Evolutionary conservation across 2,329 filamentous ascomycete genomes (phyloP).

Genomic region (Ophiostoma ulmi): DNA sequence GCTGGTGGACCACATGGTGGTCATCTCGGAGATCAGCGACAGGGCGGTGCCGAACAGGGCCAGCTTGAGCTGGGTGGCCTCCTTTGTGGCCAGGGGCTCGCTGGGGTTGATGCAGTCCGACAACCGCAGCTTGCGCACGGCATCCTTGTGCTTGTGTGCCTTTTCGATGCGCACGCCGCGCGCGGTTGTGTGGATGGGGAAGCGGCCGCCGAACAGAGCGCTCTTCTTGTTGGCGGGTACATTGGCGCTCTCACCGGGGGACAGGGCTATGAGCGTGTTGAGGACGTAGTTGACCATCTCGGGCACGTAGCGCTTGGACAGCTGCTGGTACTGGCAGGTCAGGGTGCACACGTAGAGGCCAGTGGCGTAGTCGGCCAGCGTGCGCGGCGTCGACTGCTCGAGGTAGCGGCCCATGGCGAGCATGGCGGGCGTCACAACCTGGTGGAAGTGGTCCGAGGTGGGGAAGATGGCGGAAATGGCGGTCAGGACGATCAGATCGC

Average conservation of each 20-base stretch:
- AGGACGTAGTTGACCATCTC: constrained; percentile 78
- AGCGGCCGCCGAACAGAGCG: constrained; percentile 11
- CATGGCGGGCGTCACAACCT: constrained; percentile 85
- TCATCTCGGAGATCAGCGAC: constrained; percentile 58
- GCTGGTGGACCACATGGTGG: constrained; percentile 59
- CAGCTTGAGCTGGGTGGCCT: constrained; percentile 43
- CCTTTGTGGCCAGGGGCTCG: constrained; percentile 32
- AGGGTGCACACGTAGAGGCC: constrained; percentile 78
- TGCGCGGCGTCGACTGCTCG: constrained; percentile 65
- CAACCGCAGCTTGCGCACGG: constrained; percentile 23
- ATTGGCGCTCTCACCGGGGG: constrained; percentile 40
- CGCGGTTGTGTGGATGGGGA: constrained; percentile 21
- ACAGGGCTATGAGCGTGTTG: constrained; percentile 65
- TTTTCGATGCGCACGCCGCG: constrained; percentile 50
- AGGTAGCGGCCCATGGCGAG: constrained; percentile 80
- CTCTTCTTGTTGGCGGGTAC: neutral
- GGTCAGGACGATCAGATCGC: constrained; percentile 77
- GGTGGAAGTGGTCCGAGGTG: constrained; percentile 95
- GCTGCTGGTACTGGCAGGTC: constrained; percentile 72
- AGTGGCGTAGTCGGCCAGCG: constrained; percentile 60
- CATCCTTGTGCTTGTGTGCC: constrained; percentile 36
- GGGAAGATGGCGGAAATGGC: constrained; percentile 82
- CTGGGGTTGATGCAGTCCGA: constrained; percentile 27
- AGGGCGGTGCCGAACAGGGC: constrained; percentile 59
- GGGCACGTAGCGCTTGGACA: constrained; percentile 83